These are phyloP conservation scores for Escallonia rubra DNA, from an alignment of 129 eudicot species.

Conservation along the genomic window DNA sequence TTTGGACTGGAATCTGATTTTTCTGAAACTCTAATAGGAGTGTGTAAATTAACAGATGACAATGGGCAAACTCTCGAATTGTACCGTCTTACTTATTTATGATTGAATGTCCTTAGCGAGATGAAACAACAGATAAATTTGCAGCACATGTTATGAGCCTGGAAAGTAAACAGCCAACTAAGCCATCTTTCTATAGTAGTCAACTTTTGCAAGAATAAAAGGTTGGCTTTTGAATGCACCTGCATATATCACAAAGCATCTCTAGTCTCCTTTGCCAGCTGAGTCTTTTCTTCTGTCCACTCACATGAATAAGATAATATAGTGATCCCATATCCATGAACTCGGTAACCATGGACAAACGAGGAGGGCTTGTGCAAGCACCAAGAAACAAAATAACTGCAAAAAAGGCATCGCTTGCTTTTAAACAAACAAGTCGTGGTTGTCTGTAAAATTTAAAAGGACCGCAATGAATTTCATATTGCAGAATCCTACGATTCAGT, in stretches of 20 bases:
- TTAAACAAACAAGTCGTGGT: background rate
- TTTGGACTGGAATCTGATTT: background rate
- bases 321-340: constrained; percentile 95
- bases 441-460: background rate
- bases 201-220: background rate
- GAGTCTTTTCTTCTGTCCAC: constrained; percentile 80
- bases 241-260: constrained; percentile 93
- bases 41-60: background rate
- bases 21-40: background rate
- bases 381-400: constrained; percentile 91
- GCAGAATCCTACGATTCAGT: background rate
- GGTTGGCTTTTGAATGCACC: constrained; percentile 31
- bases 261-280: constrained; percentile 85
- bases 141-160: background rate
- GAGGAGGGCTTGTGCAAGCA: constrained; percentile 92
- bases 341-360: constrained; percentile 80
- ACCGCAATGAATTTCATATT: background rate
- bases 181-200: background rate
- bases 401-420: constrained; percentile 9
- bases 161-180: background rate
- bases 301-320: constrained; percentile 75
- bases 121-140: too few species aligned
- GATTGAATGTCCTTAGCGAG: too few species aligned
- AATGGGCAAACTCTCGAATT: too few species aligned
- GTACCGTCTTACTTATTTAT: too few species aligned